Evolutionary conservation across 2,329 filamentous ascomycete species (phyloP), one percentile per base, ranked within the genome.

Genomic region (Lasiodiplodia theobromae): DNA sequence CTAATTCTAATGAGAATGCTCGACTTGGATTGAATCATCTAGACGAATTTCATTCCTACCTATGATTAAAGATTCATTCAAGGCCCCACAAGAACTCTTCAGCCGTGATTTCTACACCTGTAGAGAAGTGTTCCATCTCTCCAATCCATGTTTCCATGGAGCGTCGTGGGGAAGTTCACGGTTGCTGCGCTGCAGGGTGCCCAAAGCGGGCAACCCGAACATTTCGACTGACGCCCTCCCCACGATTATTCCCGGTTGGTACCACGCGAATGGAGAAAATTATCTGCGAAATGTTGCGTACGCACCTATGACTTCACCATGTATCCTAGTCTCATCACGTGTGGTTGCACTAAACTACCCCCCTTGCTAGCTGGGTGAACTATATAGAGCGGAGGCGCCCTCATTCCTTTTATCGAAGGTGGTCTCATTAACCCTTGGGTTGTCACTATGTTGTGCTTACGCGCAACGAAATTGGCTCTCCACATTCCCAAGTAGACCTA

Each of bases 401-500:
- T 25, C 5, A 14, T 16, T 3, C 16, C 34, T 63, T 37, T 47
- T 68, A 63, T 56, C 56, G 63, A 68, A 40, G 5, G 53, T 14
- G 66, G 66, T 68, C 66, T 54, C 66, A 7, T 63, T 38, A 51
- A 63, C 66, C 66, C 66, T 68, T 68, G 66, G 66, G 66, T 68
- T 49, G 66, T 68, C 66, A 68, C 44, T 51, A 52, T 54, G 28
- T 25, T 52, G 53, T 49, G 31, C 28, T 37, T 51, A 28, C 21
- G 47, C 47, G 47, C 60, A 52, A 34, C 47, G 18, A 64, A 62
- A 47, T 68, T 68, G 66, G 57, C 66, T 63, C 62, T 68, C 66
- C 66, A 68, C 66, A 68, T 68, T 68, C 66, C 66, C 66, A 57
- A 63, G 66, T 31, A 64, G 66, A 68, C 66, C 66, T 8, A 68